Evolutionary conservation across 352 stramenopile species (phyloP), one percentile per base, ranked within the genome.

Genomic region (Phytophthora parvispora): DNA sequence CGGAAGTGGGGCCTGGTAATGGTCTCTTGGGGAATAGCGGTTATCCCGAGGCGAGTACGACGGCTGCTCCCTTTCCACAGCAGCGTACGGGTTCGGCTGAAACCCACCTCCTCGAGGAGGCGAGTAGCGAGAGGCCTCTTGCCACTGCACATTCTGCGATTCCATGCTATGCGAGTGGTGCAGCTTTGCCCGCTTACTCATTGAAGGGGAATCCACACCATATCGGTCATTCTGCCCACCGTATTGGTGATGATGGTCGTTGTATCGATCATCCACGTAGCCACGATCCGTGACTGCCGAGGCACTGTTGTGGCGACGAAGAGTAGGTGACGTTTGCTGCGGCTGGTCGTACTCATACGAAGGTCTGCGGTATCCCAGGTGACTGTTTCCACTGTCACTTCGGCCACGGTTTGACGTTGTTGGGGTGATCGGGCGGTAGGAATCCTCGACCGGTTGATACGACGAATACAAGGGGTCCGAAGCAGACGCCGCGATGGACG

Each of bases 111-210:
- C n/a, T 43, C 56, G 70, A 42, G 54, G 66, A 22, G 66, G 52
- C 12, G 75, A 79, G 73, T 65, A 78, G 40, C 29, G 69, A 73
- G 62, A 68, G 45, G 38, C 66, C 55, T 76, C 75, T 9, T 61
- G 72, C 71, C 72, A 79, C 42, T 83, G 68, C 22, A 77, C 69
- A 50, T 88, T 81, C 29, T 84, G 76, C 1, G 70, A 70, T 32
- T 84, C 84, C 64, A 87, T 68, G 50, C 82, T 91, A 60, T 91
- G 83, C 47, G 84, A 78, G 38, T 94, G 86, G 40, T 87, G 63
- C 28, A 94, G 71, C 64, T 88, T 89, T 5, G 80, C 67, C 8
- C 86, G 77, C 73, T 93, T 93, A 40, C 49, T 76, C 24, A 51
- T 75, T 29, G 64, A 74, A 31, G 72, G 65, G 10, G 65, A 81